Percentiles rank a stretch among this genome's conserved stretches.
Conservation (phyloP, 305 asterid species). For the Caryopteris hybrid region DNA sequence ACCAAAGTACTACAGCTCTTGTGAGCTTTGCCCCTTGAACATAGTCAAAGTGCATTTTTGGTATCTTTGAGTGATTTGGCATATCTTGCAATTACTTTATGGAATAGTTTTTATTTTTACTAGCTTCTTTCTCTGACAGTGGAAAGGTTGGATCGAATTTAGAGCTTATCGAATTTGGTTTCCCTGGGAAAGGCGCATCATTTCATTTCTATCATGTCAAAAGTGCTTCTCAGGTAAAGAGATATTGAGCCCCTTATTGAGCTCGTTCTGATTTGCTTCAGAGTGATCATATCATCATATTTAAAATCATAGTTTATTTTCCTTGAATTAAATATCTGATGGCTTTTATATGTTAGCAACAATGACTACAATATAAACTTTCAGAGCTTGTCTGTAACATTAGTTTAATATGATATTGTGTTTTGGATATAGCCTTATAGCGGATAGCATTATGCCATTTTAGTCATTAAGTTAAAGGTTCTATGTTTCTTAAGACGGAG, state of each 20-base stretch:
- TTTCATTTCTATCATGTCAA: slow-evolving; percentile 66
- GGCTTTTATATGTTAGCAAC: not conserved
- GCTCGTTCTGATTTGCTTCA: not conserved
- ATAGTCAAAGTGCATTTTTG: not conserved
- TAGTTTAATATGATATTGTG: not conserved
- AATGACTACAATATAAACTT: not conserved
- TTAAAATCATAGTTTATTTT: not conserved
- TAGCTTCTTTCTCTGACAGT: slow-evolving; percentile 39
- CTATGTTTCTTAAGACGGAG: not conserved
- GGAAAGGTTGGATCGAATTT: slow-evolving; percentile 49
- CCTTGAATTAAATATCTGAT: not conserved
- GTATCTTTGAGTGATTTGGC: not conserved
- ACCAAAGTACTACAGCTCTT: not conserved
- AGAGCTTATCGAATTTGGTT: slow-evolving; percentile 35
- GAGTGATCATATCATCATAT: not conserved
- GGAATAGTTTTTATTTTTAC: not conserved
- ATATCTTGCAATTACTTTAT: not conserved
- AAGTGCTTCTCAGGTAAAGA: slow-evolving; percentile 70
- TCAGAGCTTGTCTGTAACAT: not conserved
- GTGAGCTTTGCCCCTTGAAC: not conserved
- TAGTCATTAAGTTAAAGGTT: not conserved
- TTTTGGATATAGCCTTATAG: not conserved
- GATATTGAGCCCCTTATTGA: not conserved
- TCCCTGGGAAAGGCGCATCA: slow-evolving; percentile 37
- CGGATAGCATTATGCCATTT: not conserved